phyloP scores from a whole-genome alignment of 371 early-diverging fungal species.

The Mucor plumbeus region DNA sequence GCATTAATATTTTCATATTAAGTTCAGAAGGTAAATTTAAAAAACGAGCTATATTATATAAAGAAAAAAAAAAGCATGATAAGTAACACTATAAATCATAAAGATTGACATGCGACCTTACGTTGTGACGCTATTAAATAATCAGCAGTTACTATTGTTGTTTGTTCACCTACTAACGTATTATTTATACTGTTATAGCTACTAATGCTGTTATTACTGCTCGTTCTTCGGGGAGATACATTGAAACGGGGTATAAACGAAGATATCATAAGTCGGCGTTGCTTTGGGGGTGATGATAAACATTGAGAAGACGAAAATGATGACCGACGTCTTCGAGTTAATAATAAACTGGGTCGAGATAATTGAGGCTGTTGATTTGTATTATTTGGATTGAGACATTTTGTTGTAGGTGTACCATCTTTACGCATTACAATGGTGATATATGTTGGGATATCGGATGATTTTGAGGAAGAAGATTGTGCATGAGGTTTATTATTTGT shows the following conservation, averaged over 20 bases:
- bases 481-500: conserved; percentile 12
- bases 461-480: conserved; percentile 11
- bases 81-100: not conserved
- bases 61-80: not conserved
- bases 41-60: not conserved
- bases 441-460: conserved; percentile 21
- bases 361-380: not conserved
- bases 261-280: conserved; percentile 22
- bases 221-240: conserved; percentile 6
- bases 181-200: not conserved
- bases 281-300: conserved; percentile 23
- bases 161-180: not conserved
- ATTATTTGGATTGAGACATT: conserved; percentile 16
- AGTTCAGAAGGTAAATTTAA: conserved; percentile 25
- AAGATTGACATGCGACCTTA: conserved; percentile 8
- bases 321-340: conserved; percentile 23
- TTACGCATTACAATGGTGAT: conserved; percentile 32
- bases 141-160: conserved; percentile 9
- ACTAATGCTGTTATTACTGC: conserved; percentile 1
- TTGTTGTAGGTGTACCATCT: conserved; percentile 34
- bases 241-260: conserved; percentile 26
- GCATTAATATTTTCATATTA: conserved; percentile 15
- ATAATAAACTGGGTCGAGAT: not conserved
- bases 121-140: conserved; percentile 1
- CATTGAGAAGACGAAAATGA: conserved; percentile 16